Evolutionary conservation across 768 basidiomycete species (phyloP).

Genomic region (Phlebiopsis gigantea): DNA sequence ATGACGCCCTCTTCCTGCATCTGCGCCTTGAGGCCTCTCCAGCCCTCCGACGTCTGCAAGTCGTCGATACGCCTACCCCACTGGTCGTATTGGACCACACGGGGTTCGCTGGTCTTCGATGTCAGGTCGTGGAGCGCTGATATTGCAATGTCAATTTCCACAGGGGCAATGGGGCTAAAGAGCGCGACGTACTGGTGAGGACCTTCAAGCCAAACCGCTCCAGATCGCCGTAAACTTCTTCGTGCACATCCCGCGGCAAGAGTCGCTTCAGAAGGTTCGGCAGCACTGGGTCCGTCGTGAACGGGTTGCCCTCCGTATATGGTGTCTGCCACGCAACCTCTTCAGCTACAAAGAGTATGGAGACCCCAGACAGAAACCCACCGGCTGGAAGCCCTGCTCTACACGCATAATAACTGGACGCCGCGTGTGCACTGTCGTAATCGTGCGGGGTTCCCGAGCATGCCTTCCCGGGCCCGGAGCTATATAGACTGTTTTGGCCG

Average conservation of each 20-base stretch:
- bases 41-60: conserved; percentile 68
- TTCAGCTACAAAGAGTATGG: background rate
- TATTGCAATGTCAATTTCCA: background rate
- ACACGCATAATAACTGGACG: conserved; percentile 57
- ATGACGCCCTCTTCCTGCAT: conserved; percentile 62
- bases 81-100: conserved; percentile 65
- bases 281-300: conserved; percentile 55
- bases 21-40: conserved; percentile 60
- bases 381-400: conserved; percentile 65
- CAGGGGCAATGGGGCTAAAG: background rate
- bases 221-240: conserved; percentile 58
- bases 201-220: conserved; percentile 52
- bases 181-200: conserved; percentile 36
- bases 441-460: no score
- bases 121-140: conserved; percentile 50
- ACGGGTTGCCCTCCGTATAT: conserved; percentile 55
- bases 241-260: conserved; percentile 40
- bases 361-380: conserved; percentile 17
- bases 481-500: no score
- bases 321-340: conserved; percentile 33
- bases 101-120: conserved; percentile 41
- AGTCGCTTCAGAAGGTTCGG: conserved; percentile 54
- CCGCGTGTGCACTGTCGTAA: no score
- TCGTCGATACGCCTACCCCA: conserved; percentile 65
- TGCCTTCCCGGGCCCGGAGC: no score